phyloP scores from a whole-genome alignment of 495 filamentous ascomycete species.

The Xylaria grammica region DNA sequence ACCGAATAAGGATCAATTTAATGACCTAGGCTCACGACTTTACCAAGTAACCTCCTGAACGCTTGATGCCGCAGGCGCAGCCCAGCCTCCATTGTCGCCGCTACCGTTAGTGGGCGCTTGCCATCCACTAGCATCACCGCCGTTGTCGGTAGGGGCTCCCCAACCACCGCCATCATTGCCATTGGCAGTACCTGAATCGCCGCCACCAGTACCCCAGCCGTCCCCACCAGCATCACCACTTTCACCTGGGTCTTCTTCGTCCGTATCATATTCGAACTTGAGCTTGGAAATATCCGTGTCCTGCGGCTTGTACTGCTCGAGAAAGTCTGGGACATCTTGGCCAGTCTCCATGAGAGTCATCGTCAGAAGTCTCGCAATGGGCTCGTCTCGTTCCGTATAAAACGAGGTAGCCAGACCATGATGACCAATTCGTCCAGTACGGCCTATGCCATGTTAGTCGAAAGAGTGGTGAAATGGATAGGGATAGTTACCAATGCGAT shows the following conservation, averaged over 20 bases:
- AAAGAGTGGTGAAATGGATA: background rate
- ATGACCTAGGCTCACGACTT: background rate
- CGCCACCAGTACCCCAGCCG: slow-evolving; percentile 25
- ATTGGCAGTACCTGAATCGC: background rate
- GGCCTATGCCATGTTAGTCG: slow-evolving; percentile 61
- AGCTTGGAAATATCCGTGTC: slow-evolving; percentile 51
- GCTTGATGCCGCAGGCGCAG: background rate
- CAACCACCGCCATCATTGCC: slow-evolving; percentile 21
- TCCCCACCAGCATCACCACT: slow-evolving; percentile 30
- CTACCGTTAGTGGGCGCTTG: slow-evolving; percentile 5
- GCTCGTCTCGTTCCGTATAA: slow-evolving; percentile 71
- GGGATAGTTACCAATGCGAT: slow-evolving; percentile 78
- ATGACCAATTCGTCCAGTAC: slow-evolving; percentile 93
- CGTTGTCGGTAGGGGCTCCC: slow-evolving; percentile 14
- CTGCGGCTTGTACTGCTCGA: slow-evolving; percentile 65
- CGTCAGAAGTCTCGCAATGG: slow-evolving; percentile 70
- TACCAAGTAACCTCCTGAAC: slow-evolving; percentile 10
- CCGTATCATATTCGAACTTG: slow-evolving; percentile 67
- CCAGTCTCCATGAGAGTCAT: slow-evolving; percentile 80
- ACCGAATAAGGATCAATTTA: background rate
- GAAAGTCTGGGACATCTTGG: slow-evolving; percentile 82
- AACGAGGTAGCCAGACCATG: slow-evolving; percentile 86
- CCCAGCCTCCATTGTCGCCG: slow-evolving; percentile 4
- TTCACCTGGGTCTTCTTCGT: slow-evolving; percentile 54
- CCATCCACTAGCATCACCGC: slow-evolving; percentile 14